Evolutionary conservation across 1,139 yeast genomes (phyloP).

Genomic region (Kodamaea derodonti): DNA sequence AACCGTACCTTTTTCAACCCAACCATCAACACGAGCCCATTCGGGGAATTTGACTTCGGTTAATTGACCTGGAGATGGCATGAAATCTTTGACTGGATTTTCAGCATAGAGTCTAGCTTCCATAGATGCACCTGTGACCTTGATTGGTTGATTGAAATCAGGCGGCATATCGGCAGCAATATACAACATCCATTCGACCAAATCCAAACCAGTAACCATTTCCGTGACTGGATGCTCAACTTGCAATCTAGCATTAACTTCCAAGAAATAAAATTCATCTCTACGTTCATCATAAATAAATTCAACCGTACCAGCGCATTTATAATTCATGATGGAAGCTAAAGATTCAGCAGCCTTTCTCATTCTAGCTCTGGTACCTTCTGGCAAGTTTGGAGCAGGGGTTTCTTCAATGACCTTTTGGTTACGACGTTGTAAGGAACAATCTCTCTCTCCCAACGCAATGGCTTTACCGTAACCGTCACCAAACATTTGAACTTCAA

Average conservation of each 20-base stretch:
- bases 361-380: slow-evolving; percentile 67
- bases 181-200: slow-evolving; percentile 94
- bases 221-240: slow-evolving; percentile 98
- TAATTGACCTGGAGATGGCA: slow-evolving; percentile 95
- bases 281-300: slow-evolving; percentile 82
- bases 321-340: slow-evolving; percentile 77
- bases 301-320: slow-evolving; percentile 97
- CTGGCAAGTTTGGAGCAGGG: slow-evolving; percentile 93
- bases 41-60: slow-evolving; percentile 80
- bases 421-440: slow-evolving; percentile 94
- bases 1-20: slow-evolving; percentile 89
- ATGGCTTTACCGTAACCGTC: slow-evolving; percentile 91
- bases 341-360: slow-evolving; percentile 81
- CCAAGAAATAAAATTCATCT: slow-evolving; percentile 89
- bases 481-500: slow-evolving; percentile 94
- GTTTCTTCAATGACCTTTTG: slow-evolving; percentile 96
- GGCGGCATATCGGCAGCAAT: slow-evolving; percentile 91
- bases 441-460: slow-evolving; percentile 95
- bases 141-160: slow-evolving; percentile 56
- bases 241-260: slow-evolving; percentile 94
- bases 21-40: slow-evolving; percentile 90
- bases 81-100: slow-evolving; percentile 89
- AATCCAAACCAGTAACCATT: slow-evolving; percentile 87
- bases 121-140: slow-evolving; percentile 83
- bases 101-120: slow-evolving; percentile 96